A percentile compares a stretch with the other conserved stretches of the same genome.
Evolutionary conservation across 2,329 filamentous ascomycete genomes (phyloP).

Genomic region (Trichoderma lentiforme): DNA sequence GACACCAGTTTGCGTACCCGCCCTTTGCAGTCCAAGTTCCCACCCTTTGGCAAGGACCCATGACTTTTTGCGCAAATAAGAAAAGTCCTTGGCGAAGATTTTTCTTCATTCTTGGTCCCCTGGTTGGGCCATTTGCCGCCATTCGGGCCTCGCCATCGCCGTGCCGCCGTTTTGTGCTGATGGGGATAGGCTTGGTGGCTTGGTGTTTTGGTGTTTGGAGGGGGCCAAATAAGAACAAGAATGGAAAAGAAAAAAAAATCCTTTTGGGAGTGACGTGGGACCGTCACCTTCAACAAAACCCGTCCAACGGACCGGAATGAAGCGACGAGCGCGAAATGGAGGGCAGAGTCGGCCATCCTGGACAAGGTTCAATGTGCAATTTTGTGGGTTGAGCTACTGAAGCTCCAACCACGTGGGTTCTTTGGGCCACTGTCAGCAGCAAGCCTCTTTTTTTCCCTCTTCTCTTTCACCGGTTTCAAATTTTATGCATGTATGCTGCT

Average conservation of each 20-base stretch:
- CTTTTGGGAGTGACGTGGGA: not conserved
- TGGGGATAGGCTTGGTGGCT: not conserved
- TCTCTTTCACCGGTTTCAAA: slow-evolving; percentile 4
- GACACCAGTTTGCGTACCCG: slow-evolving; percentile 11
- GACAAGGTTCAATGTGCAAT: slow-evolving; percentile 2
- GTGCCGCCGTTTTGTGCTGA: not conserved
- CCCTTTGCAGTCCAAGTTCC: slow-evolving; percentile 1
- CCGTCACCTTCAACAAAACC: not conserved
- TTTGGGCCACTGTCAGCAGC: slow-evolving; percentile 10
- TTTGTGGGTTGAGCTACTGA: slow-evolving; percentile 6
- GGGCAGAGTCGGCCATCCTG: not conserved
- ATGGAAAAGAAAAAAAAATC: not conserved
- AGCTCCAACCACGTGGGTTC: slow-evolving; percentile 16
- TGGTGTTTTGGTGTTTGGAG: not conserved
- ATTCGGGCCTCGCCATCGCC: not conserved
- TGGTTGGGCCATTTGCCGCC: not conserved
- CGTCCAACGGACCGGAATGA: not conserved
- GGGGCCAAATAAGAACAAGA: not conserved
- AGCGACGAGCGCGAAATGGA: slow-evolving; percentile 1
- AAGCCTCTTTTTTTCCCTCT: not conserved
- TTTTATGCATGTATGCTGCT: slow-evolving; percentile 9
- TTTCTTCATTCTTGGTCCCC: not conserved
- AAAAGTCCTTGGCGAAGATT: not conserved
- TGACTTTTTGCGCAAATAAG: slow-evolving; percentile 8
- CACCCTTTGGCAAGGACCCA: slow-evolving; percentile 4